These are phyloP conservation scores for Colletotrichum neosansevieriae DNA, from an alignment of 2,329 filamentous ascomycete species.

Conservation along the genomic window DNA sequence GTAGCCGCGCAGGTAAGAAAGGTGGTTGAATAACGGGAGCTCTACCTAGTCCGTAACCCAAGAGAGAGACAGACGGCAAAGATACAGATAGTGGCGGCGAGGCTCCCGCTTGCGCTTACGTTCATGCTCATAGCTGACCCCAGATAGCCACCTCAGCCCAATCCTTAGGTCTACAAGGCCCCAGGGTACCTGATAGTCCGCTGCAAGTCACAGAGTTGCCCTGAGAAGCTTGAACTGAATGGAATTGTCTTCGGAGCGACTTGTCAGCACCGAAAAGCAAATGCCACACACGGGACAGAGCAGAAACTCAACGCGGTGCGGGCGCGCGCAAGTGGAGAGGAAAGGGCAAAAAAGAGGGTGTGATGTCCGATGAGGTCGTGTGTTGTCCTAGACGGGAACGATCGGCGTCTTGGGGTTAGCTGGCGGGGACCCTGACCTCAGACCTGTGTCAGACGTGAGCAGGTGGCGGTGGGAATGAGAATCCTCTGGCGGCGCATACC, in stretches of 20 bases:
- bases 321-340: constrained; percentile 4
- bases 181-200: neutral
- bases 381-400: constrained; percentile 36
- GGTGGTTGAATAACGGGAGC: constrained; percentile 9
- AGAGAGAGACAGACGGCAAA: no score
- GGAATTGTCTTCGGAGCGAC: neutral
- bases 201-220: constrained; percentile 9
- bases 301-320: neutral
- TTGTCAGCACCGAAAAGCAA: neutral
- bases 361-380: constrained; percentile 42
- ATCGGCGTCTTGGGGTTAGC: constrained; percentile 32
- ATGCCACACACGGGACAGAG: neutral
- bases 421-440: constrained; percentile 39
- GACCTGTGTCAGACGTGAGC: constrained; percentile 34
- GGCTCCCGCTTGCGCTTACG: no score
- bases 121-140: no score
- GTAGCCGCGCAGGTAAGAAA: neutral
- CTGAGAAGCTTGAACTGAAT: neutral
- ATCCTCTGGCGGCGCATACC: neutral
- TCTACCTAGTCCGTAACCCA: neutral
- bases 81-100: no score
- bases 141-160: no score
- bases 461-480: neutral
- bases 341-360: constrained; percentile 19
- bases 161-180: neutral